Evolutionary conservation across 1,284 basidiomycete genomes (phyloP), one percentile per base, ranked within the genome.

Genomic region (Schizopora paradoxa): DNA sequence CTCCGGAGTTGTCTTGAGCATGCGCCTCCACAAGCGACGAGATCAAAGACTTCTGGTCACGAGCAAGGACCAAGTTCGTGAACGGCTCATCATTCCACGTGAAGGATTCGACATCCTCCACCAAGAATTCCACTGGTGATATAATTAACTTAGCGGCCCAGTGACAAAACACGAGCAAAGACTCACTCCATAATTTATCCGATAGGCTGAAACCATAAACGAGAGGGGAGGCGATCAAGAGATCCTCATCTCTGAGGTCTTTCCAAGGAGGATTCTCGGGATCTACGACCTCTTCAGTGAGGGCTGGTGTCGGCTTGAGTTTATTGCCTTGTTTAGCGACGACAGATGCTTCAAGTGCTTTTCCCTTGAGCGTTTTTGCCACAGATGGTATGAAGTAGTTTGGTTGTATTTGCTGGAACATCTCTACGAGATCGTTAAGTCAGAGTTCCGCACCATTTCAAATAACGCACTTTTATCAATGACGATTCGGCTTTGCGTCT

Each of bases 21-120:
- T 81, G 77, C 2, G 75, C 72, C 51, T 79, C 75, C 11, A 80
- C 72, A 4, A 80, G 69, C 0, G 77, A 76, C 32, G 70, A 71
- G 8, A 81, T 64, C 5, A 80, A 68, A 10, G 66, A 60, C 62
- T 79, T 81, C 36, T 72, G 67, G 31, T 66, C 69, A 1, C 60
- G 53, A 1, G 76, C 73, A 25, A 81, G 69, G 7, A 80, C 77
- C 26, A 82, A 70, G 52, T 76, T 74, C 4, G 62, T 57, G 60
- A 79, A 81, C 1, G 77, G 75, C 36, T 77, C 72, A 13, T 69
- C 59, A 56, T 76, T 77, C 77, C 78, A 82, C 5, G 65, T 58
- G 26, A 82, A 73, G 2, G 71, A 66, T 22, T 61, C 42, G 31
- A 81, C 61, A 43, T 71, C 66, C 41, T 73, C 69, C 4, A 79